phyloP scores from a whole-genome alignment of 495 filamentous ascomycete genomes.

The Daldinia decipiens region DNA sequence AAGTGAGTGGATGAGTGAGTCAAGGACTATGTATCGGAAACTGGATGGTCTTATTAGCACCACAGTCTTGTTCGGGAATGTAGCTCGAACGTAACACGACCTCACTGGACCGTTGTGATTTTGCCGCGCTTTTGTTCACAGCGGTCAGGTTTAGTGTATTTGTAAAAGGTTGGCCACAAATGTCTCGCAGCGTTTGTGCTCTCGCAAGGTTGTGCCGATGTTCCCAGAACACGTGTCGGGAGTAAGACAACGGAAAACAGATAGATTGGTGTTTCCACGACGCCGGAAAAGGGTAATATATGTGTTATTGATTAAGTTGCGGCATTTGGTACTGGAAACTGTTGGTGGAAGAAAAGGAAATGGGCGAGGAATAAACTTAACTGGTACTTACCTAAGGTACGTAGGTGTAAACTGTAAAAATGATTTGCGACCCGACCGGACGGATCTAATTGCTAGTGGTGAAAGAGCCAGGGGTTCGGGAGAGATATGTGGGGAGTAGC shows the following conservation, averaged over 20 bases:
- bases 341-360: constrained; percentile 14
- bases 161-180: constrained; percentile 22
- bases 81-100: constrained; percentile 28
- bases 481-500: constrained; percentile 30
- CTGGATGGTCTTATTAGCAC: constrained; percentile 16
- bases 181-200: constrained; percentile 10
- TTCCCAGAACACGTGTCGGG: constrained; percentile 35
- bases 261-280: constrained; percentile 23
- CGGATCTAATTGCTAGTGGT: constrained; percentile 33
- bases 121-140: constrained; percentile 8
- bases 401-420: constrained; percentile 24
- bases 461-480: constrained; percentile 37
- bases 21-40: constrained; percentile 30
- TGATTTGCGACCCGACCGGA: constrained; percentile 40
- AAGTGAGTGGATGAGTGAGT: constrained; percentile 5
- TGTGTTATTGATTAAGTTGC: constrained; percentile 16
- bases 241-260: constrained; percentile 28
- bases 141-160: not conserved
- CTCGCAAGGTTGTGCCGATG: constrained; percentile 9
- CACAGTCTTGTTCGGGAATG: constrained; percentile 26
- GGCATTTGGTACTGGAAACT: not conserved
- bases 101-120: constrained; percentile 33
- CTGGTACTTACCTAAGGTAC: constrained; percentile 14
- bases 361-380: not conserved
- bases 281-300: constrained; percentile 31